Evolutionary conservation across 148 eudicot genomes (phyloP).

Genomic region (Rhododendron griersonianum): DNA sequence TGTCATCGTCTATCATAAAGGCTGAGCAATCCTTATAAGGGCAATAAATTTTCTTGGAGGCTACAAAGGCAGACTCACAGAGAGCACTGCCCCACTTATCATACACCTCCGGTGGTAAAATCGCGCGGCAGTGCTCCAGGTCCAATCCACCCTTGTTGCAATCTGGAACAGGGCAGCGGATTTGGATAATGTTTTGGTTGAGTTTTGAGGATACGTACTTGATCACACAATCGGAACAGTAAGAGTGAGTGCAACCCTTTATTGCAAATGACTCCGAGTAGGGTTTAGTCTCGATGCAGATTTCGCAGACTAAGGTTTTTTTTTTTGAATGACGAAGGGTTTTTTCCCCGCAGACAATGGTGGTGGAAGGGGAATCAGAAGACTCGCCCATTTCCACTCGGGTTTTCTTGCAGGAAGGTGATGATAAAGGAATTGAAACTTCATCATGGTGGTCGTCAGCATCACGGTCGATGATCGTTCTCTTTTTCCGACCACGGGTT

Average conservation of each 20-base stretch:
- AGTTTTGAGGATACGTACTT: slow-evolving; percentile 41
- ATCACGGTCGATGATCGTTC: not conserved
- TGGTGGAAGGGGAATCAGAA: slow-evolving; percentile 17
- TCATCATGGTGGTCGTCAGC: slow-evolving; percentile 16
- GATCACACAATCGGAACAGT: slow-evolving; percentile 35
- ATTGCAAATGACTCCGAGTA: slow-evolving; percentile 25
- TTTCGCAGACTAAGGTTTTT: slow-evolving; percentile 28
- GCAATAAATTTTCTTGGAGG: slow-evolving; percentile 34
- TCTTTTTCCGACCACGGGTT: not conserved
- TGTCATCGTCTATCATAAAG: no score
- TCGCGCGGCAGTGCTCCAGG: no score
- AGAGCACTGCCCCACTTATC: no score
- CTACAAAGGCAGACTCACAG: no score
- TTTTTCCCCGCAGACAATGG: not conserved
- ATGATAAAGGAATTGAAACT: not conserved
- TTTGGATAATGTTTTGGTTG: slow-evolving; percentile 24
- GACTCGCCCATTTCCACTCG: slow-evolving; percentile 32
- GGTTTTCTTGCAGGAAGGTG: not conserved
- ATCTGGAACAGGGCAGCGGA: no score
- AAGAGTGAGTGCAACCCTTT: slow-evolving; percentile 38
- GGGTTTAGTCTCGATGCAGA: slow-evolving; percentile 46
- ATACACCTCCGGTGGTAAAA: no score
- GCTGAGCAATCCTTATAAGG: slow-evolving; percentile 43
- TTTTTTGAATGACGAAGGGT: slow-evolving; percentile 6
- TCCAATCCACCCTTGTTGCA: no score